These are phyloP conservation scores for Cutaneotrichosporon dermatis DNA, from an alignment of 1,284 basidiomycete genomes.

Conservation along the genomic window DNA sequence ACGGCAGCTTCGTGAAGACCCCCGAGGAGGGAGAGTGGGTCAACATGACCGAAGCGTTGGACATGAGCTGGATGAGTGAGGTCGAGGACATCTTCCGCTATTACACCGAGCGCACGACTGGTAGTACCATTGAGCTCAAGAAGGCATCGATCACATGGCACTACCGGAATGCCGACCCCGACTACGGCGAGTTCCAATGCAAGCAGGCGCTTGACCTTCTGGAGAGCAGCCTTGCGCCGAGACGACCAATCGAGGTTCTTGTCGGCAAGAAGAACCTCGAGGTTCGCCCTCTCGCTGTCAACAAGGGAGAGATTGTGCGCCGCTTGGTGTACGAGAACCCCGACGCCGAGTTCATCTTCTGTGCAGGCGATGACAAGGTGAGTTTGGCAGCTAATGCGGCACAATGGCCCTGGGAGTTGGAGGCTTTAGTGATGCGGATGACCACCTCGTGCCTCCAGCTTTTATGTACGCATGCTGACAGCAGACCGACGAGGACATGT, in stretches of 20 bases:
- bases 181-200: constrained; percentile 93
- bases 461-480: neutral
- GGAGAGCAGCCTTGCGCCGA: constrained; percentile 83
- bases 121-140: constrained; percentile 94
- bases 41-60: constrained; percentile 83
- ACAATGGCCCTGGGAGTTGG: neutral
- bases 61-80: constrained; percentile 98
- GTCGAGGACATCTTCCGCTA: constrained; percentile 91
- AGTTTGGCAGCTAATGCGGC: constrained; percentile 25
- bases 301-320: constrained; percentile 98
- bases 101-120: constrained; percentile 92
- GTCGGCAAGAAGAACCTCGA: constrained; percentile 98
- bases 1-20: constrained; percentile 85
- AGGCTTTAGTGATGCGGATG: neutral
- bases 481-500: constrained; percentile 93
- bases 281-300: constrained; percentile 87
- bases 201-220: constrained; percentile 94
- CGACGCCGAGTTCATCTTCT: constrained; percentile 92
- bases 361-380: constrained; percentile 96
- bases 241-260: constrained; percentile 86
- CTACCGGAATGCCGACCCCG: constrained; percentile 86
- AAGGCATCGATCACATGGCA: constrained; percentile 98
- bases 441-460: neutral
- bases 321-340: constrained; percentile 85
- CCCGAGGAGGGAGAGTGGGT: constrained; percentile 67